Conservation (phyloP, 2,329 filamentous ascomycete species). For the Sphaerulina musiva region DNA sequence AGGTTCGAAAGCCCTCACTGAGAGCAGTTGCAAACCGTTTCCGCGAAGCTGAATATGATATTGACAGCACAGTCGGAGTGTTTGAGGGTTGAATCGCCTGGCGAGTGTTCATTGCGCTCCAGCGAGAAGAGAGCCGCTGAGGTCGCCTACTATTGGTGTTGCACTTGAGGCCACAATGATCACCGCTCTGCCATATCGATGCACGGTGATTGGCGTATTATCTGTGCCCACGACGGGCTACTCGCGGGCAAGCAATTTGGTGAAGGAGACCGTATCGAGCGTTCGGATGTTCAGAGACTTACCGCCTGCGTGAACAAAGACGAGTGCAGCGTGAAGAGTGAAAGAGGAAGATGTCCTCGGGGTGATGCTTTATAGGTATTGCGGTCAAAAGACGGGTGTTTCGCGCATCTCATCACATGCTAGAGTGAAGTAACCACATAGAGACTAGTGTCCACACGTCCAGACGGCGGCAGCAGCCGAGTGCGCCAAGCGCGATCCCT, state of each 20-base stretch:
- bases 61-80: conserved; percentile 69
- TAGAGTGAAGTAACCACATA: neutral
- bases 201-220: neutral
- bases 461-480: conserved; percentile 4
- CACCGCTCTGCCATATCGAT: neutral
- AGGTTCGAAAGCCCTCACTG: conserved; percentile 68
- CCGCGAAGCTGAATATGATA: conserved; percentile 76
- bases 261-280: neutral
- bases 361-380: neutral
- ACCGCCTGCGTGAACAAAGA: neutral
- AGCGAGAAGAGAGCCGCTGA: neutral
- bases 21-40: conserved; percentile 83
- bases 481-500: conserved; percentile 11
- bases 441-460: conserved; percentile 1
- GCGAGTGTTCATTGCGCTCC: conserved; percentile 70
- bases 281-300: neutral
- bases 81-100: conserved; percentile 73
- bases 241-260: too few species aligned
- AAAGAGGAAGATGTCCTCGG: neutral
- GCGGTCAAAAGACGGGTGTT: neutral
- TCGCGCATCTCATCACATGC: conserved; percentile 10
- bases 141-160: neutral
- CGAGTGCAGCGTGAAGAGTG: neutral
- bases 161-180: neutral
- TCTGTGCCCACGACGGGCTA: neutral